phyloP scores from a whole-genome alignment of 176 grass and related monocot genomes.

The Lolium perenne region DNA sequence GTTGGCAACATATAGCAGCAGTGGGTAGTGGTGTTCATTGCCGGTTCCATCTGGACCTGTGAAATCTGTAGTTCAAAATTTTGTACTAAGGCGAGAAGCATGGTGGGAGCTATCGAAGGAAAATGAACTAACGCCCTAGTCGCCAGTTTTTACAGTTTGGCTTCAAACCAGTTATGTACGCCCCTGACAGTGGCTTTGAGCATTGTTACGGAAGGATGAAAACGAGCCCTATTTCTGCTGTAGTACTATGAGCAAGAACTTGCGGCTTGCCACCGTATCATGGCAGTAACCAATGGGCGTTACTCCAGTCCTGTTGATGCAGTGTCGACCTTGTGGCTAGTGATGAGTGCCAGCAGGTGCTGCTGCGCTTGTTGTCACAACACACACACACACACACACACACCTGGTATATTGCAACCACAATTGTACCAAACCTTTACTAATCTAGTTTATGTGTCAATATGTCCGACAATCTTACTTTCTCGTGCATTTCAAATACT shows the following conservation, averaged over 20 bases:
- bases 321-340: neutral
- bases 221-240: neutral
- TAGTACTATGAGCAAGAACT: neutral
- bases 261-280: neutral
- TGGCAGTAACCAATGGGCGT: constrained; percentile 10
- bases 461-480: neutral
- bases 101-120: neutral
- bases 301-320: neutral
- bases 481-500: neutral
- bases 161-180: neutral
- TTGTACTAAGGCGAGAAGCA: neutral
- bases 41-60: neutral
- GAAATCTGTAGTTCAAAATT: neutral
- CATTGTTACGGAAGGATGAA: neutral
- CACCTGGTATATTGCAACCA: neutral
- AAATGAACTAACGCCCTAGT: neutral
- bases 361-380: neutral
- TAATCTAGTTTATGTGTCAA: neutral
- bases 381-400: too few relatives aligned
- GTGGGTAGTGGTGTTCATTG: neutral
- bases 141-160: neutral
- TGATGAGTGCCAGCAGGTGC: neutral
- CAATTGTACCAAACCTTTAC: neutral
- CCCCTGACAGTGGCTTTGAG: neutral
- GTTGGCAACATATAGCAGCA: constrained; percentile 29